Conservation (phyloP, 1,284 basidiomycete species). For the Naganishia sp. region DNA sequence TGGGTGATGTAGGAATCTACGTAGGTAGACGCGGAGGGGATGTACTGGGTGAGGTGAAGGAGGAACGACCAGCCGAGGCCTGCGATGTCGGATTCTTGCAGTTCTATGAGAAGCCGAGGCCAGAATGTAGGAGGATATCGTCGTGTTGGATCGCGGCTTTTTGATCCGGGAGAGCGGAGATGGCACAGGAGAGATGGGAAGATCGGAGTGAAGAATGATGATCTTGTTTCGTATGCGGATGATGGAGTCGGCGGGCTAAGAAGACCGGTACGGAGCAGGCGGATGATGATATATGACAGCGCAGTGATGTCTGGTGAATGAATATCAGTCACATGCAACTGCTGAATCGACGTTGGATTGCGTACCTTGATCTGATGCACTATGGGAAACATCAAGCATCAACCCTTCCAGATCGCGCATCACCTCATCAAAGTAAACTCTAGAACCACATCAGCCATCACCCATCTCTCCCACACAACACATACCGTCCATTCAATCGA, state of each 20-base stretch:
- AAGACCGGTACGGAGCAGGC: slow-evolving; percentile 36
- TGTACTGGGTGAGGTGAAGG: slow-evolving; percentile 51
- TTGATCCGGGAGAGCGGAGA: slow-evolving; percentile 57
- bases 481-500: slow-evolving; percentile 7
- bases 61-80: slow-evolving; percentile 50
- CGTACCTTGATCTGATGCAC: slow-evolving; percentile 35
- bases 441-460: slow-evolving; percentile 33
- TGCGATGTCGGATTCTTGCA: slow-evolving; percentile 54
- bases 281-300: slow-evolving; percentile 43
- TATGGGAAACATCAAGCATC: slow-evolving; percentile 59
- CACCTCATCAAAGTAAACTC: slow-evolving; percentile 62
- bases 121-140: slow-evolving; percentile 57
- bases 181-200: slow-evolving; percentile 48
- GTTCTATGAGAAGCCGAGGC: slow-evolving; percentile 67
- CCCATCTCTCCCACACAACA: too few relatives aligned
- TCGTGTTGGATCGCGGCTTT: slow-evolving; percentile 57
- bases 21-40: not conserved
- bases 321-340: slow-evolving; percentile 27
- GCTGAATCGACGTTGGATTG: slow-evolving; percentile 31
- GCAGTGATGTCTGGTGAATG: slow-evolving; percentile 11
- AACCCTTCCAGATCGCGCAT: slow-evolving; percentile 47
- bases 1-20: not conserved
- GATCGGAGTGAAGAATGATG: slow-evolving; percentile 42
- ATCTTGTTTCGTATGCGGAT: slow-evolving; percentile 22
- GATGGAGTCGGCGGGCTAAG: slow-evolving; percentile 33